phyloP scores from a whole-genome alignment of 2,329 filamentous ascomycete species.

The Dryadomyces quercivorus region DNA sequence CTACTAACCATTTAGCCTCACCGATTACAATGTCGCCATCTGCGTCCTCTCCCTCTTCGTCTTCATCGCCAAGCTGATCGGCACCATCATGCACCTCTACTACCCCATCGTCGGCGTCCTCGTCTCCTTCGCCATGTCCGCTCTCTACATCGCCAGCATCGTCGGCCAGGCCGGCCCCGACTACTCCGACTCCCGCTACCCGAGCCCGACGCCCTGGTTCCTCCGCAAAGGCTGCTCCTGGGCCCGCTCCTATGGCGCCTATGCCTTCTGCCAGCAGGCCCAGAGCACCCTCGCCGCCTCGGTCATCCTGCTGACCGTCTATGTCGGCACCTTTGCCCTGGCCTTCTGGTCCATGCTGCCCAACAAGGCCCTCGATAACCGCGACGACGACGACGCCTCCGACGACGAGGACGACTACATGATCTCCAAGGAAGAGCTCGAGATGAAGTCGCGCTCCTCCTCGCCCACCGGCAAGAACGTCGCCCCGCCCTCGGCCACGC shows the following conservation, averaged over 20 bases:
- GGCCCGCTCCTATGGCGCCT: slow-evolving; percentile 38
- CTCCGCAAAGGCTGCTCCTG: slow-evolving; percentile 56
- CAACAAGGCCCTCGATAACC: slow-evolving; percentile 38
- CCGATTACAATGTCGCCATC: slow-evolving; percentile 64
- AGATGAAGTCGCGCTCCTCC: slow-evolving; percentile 34
- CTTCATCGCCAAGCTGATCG: slow-evolving; percentile 56
- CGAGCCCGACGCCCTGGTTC: slow-evolving; percentile 60
- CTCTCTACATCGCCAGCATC: slow-evolving; percentile 52
- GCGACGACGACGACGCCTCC: slow-evolving; percentile 24
- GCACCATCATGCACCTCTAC: slow-evolving; percentile 60
- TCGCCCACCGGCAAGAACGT: not conserved
- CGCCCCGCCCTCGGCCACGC: not conserved
- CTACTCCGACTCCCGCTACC: slow-evolving; percentile 51
- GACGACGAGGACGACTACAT: slow-evolving; percentile 17
- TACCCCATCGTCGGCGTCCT: slow-evolving; percentile 51
- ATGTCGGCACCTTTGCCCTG: slow-evolving; percentile 41
- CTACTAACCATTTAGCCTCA: slow-evolving; percentile 38
- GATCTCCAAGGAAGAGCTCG: slow-evolving; percentile 34
- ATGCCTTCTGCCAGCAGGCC: slow-evolving; percentile 53
- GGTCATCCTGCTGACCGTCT: slow-evolving; percentile 54
- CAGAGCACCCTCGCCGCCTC: slow-evolving; percentile 55
- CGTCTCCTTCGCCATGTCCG: slow-evolving; percentile 43
- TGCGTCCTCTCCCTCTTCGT: slow-evolving; percentile 67
- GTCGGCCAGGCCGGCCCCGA: slow-evolving; percentile 65
- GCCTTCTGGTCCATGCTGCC: slow-evolving; percentile 46